Conservation (phyloP, 192 early-diverging fungal genomes). For the Gigaspora rosea region DNA sequence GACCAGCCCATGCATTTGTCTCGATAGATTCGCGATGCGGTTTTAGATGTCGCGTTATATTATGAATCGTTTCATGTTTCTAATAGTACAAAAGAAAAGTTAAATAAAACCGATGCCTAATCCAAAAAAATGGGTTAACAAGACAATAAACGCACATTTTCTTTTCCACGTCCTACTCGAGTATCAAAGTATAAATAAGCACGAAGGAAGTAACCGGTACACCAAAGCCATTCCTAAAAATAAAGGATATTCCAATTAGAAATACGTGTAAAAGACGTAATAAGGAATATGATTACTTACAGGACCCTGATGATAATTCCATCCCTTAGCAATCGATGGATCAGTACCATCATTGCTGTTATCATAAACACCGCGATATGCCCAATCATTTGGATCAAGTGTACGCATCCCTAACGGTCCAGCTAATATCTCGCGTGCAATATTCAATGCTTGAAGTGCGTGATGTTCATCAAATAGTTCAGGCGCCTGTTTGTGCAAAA, state of each 20-base stretch:
- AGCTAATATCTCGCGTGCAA: slow-evolving; percentile 66
- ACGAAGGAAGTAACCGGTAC: slow-evolving; percentile 84
- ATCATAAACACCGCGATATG: slow-evolving; percentile 93
- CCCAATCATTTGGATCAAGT: slow-evolving; percentile 89
- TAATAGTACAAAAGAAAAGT: slow-evolving; percentile 24
- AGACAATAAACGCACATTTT: slow-evolving; percentile 28
- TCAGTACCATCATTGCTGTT: slow-evolving; percentile 90
- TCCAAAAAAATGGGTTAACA: background rate
- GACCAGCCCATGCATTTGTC: slow-evolving; percentile 78
- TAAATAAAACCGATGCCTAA: background rate
- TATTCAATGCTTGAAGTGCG: slow-evolving; percentile 67
- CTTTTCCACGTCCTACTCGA: slow-evolving; percentile 34
- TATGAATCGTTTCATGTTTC: slow-evolving; percentile 54
- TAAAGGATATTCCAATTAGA: background rate
- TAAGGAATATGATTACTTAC: slow-evolving; percentile 35
- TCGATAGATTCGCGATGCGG: slow-evolving; percentile 77
- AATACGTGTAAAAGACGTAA: background rate
- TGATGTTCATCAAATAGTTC: slow-evolving; percentile 86
- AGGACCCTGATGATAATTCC: slow-evolving; percentile 98
- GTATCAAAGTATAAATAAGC: slow-evolving; percentile 77
- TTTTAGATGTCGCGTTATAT: slow-evolving; percentile 72
- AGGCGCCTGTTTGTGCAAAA: slow-evolving; percentile 59
- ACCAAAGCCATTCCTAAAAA: slow-evolving; percentile 96
- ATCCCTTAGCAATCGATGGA: slow-evolving; percentile 86
- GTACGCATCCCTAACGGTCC: slow-evolving; percentile 96